A percentile compares a stretch with the other conserved stretches of the same genome.
These are phyloP conservation scores for Boletus vinaceobasis DNA, from an alignment of 768 basidiomycete species.

Conservation along the genomic window DNA sequence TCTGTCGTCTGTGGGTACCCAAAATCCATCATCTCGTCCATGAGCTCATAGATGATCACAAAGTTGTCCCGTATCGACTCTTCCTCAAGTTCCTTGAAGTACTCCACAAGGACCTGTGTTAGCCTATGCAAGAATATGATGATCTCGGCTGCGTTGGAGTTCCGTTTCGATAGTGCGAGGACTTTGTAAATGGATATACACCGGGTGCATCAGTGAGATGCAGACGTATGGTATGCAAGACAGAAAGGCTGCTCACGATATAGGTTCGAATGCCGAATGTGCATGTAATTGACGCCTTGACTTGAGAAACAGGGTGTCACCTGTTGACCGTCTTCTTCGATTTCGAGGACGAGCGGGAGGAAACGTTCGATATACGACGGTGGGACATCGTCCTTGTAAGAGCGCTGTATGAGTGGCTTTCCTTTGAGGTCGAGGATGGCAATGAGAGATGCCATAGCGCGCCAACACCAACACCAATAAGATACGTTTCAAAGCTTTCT, in stretches of 20 bases:
- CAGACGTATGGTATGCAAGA: neutral
- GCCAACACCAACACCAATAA: neutral
- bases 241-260: slow-evolving; percentile 62
- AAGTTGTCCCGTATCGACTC: slow-evolving; percentile 99
- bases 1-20: slow-evolving; percentile 99
- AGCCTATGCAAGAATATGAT: slow-evolving; percentile 96
- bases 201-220: neutral
- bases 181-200: slow-evolving; percentile 44
- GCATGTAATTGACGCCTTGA: slow-evolving; percentile 97
- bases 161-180: slow-evolving; percentile 92
- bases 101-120: slow-evolving; percentile 89
- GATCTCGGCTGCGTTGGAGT: slow-evolving; percentile 92
- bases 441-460: slow-evolving; percentile 63
- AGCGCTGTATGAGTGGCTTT: slow-evolving; percentile 94
- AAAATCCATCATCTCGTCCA: slow-evolving; percentile 99
- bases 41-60: slow-evolving; percentile 96
- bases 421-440: slow-evolving; percentile 98
- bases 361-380: slow-evolving; percentile 89
- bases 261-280: slow-evolving; percentile 96
- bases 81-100: slow-evolving; percentile 99
- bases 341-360: slow-evolving; percentile 86
- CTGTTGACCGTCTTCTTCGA: slow-evolving; percentile 96
- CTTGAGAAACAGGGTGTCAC: slow-evolving; percentile 95
- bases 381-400: slow-evolving; percentile 94
- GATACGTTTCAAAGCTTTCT: neutral